These are phyloP conservation scores for Cylindrodendrum hubeiense DNA, from an alignment of 2,329 filamentous ascomycete species.

Conservation along the genomic window DNA sequence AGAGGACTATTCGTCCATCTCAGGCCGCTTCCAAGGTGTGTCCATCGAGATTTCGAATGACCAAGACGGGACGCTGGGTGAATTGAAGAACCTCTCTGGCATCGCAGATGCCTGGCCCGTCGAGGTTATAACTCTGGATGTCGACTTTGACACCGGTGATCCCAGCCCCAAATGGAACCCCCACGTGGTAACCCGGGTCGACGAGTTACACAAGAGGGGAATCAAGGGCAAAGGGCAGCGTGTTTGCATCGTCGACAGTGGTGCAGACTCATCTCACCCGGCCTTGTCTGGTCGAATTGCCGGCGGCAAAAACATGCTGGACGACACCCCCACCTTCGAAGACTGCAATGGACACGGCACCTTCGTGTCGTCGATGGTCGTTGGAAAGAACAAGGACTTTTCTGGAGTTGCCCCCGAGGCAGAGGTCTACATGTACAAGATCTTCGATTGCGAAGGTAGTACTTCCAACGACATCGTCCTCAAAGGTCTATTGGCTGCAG, in stretches of 20 bases:
- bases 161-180: constrained; percentile 31
- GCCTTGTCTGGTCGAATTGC: constrained; percentile 30
- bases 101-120: constrained; percentile 23
- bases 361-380: constrained; percentile 32
- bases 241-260: constrained; percentile 38
- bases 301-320: constrained; percentile 35
- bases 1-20: constrained; percentile 1
- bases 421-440: constrained; percentile 42
- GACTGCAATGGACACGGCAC: constrained; percentile 39
- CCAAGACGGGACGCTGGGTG: not conserved
- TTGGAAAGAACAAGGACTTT: constrained; percentile 27
- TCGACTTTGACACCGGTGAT: constrained; percentile 14
- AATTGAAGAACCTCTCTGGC: constrained; percentile 20
- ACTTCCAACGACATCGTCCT: constrained; percentile 37
- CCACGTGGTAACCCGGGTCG: constrained; percentile 28
- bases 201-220: constrained; percentile 32
- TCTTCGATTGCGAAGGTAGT: constrained; percentile 34
- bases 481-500: constrained; percentile 36
- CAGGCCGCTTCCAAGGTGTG: constrained; percentile 6
- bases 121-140: constrained; percentile 18
- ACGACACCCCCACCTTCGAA: constrained; percentile 22
- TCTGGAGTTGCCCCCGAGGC: constrained; percentile 36
- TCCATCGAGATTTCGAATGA: constrained; percentile 10
- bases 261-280: constrained; percentile 30
- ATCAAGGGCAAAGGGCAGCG: constrained; percentile 35